Evolutionary conservation across 495 filamentous ascomycete genomes (phyloP).

Genomic region (Tuber borchii): DNA sequence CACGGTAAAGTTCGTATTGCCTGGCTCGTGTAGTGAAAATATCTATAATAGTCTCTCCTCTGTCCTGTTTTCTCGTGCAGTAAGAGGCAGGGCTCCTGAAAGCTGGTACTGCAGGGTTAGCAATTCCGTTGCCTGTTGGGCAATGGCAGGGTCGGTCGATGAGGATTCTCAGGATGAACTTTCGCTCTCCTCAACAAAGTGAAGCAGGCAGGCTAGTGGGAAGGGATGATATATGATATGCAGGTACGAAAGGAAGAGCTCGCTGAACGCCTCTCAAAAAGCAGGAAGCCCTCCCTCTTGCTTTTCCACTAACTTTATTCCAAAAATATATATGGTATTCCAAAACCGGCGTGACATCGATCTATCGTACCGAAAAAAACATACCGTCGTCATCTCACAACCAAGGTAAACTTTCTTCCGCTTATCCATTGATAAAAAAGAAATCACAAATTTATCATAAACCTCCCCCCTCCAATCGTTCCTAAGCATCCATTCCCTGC

Average conservation of each 20-base stretch:
- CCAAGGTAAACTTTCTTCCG: background rate
- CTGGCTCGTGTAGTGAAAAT: background rate
- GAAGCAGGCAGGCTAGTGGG: background rate
- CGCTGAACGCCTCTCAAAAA: slow-evolving; percentile 12
- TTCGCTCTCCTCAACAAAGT: background rate
- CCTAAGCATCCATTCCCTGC: background rate
- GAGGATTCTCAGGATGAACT: background rate
- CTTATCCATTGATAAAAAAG: background rate
- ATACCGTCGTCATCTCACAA: background rate
- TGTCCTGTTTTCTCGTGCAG: background rate
- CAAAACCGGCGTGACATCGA: slow-evolving; percentile 8
- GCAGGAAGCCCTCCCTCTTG: slow-evolving; percentile 10
- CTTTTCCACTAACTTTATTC: slow-evolving; percentile 5
- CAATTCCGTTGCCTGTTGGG: background rate
- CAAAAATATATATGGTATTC: slow-evolving; percentile 9
- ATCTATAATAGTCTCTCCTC: background rate
- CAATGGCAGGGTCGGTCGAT: background rate
- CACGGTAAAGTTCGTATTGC: background rate
- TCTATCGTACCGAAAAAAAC: background rate
- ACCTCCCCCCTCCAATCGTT: background rate
- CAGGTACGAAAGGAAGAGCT: slow-evolving; percentile 27
- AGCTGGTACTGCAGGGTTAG: background rate
- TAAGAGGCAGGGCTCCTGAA: background rate
- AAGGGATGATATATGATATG: slow-evolving; percentile 23
- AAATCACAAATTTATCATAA: background rate